Conservation (phyloP, 176 grass and related monocot species). For the Oryza meridionalis region DNA sequence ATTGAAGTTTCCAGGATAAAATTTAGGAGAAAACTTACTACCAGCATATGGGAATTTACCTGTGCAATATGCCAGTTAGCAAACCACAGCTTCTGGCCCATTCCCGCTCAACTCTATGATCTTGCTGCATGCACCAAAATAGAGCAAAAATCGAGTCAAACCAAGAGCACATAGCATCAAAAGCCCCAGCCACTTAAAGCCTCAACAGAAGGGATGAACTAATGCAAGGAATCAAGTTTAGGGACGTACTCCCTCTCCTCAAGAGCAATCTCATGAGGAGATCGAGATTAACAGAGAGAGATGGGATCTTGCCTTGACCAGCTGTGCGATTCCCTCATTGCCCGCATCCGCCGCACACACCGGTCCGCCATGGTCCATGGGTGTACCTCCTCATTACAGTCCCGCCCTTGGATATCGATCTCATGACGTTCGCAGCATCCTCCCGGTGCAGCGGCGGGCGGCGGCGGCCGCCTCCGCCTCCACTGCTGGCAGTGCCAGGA, state of each 20-base stretch:
- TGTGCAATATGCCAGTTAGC: conserved; percentile 53
- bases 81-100: conserved; percentile 55
- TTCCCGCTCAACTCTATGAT: conserved; percentile 33
- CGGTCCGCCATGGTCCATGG: background rate
- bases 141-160: conserved; percentile 14
- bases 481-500: background rate
- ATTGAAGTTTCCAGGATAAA: background rate
- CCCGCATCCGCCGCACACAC: background rate
- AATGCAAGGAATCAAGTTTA: background rate
- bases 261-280: background rate
- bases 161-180: conserved; percentile 18
- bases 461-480: background rate
- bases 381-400: conserved; percentile 46
- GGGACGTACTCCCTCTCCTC: conserved; percentile 52
- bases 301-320: conserved; percentile 34
- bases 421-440: background rate
- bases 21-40: conserved; percentile 29
- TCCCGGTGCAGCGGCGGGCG: background rate
- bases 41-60: conserved; percentile 48
- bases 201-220: too few relatives aligned
- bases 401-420: background rate
- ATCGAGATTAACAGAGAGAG: too few relatives aligned
- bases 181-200: background rate
- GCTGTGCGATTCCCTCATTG: background rate
- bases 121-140: conserved; percentile 39